Evolutionary conservation across 805 yeast species (phyloP), one percentile per base, ranked within the genome.

Genomic region (Kockiozyma suomiensis): DNA sequence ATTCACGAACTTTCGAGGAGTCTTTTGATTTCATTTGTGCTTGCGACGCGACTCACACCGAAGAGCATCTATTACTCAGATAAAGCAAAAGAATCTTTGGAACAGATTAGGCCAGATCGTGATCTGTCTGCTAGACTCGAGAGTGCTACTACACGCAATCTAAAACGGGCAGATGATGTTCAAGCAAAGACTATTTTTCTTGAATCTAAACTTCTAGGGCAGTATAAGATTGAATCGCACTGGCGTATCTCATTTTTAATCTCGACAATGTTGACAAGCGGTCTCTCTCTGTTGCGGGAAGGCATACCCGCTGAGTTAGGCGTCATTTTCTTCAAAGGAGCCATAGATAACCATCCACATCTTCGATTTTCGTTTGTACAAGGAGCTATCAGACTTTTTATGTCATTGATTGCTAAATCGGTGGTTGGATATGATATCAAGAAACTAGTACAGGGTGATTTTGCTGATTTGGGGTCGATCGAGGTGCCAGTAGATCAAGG

Each of bases 351-450:
- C 23, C 96, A 90, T 71, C 96, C 97, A 0, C 73, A 80, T 1
- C 74, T 89, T 47, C 77, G 88, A 1, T 79, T 84, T 56, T 71
- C 83, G 38, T 85, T 88, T 19, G 73, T 85, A 59, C 82, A 81
- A 53, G 86, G 90, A 19, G 70, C 87, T 32, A 76, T 85, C 1
- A 78, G 81, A n/a, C 64, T 85, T 4, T 69, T 84, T 25, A 76
- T 76, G 58, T 81, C 82, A 56, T 65, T 83, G 5, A 73, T 78
- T 30, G 69, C 76, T 0, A 72, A 82, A 21, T 82, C 85, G 2
- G 71, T 73, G 2, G 77, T 74, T 58, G 79, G 76, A 0, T 81
- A 89, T 68, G 78, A 83, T 60, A 66, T 82, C 40, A 67, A 71
- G 2, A 78, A 53, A 15, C 65, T 69, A 37, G 54, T 68, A n/a